These are phyloP conservation scores for Aureobasidium lini DNA, from an alignment of 2,329 filamentous ascomycete genomes.

Conservation along the genomic window DNA sequence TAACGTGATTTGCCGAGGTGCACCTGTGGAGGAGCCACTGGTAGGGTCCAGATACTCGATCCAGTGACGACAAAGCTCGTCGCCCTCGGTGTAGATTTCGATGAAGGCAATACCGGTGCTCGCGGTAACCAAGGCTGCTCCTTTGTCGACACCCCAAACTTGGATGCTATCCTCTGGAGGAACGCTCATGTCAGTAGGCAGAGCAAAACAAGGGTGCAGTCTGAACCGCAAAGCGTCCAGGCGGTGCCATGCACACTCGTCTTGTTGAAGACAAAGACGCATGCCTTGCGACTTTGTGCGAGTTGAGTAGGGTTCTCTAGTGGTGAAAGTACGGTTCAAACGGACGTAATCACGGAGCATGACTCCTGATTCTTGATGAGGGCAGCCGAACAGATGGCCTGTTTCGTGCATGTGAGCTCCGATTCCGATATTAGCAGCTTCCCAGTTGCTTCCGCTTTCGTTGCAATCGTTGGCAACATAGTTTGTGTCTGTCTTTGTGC, in stretches of 20 bases:
- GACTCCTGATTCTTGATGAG: conserved; percentile 81
- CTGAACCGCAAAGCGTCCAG: conserved; percentile 84
- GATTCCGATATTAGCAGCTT: conserved; percentile 89
- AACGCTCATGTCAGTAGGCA: conserved; percentile 64
- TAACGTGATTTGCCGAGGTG: conserved; percentile 66
- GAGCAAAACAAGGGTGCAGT: conserved; percentile 79
- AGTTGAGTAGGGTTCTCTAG: conserved; percentile 77
- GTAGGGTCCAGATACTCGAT: conserved; percentile 67
- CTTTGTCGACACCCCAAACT: conserved; percentile 75
- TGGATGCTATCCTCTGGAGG: conserved; percentile 67
- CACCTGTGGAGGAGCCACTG: conserved; percentile 44
- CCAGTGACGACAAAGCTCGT: conserved; percentile 71
- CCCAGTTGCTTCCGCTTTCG: conserved; percentile 86
- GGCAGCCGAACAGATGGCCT: conserved; percentile 83
- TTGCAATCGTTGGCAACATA: conserved; percentile 78
- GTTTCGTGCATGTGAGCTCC: conserved; percentile 88
- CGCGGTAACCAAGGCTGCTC: conserved; percentile 68
- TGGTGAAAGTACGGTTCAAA: conserved; percentile 75
- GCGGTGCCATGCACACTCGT: conserved; percentile 89
- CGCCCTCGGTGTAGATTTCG: conserved; percentile 73
- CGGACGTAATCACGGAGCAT: conserved; percentile 86
- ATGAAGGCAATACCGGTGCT: conserved; percentile 76
- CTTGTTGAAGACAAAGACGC: conserved; percentile 62
- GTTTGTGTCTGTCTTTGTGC: conserved; percentile 75
- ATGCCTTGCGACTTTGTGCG: conserved; percentile 74